These are phyloP conservation scores for Glycine soja DNA, from an alignment of 306 rosid species.

Conservation along the genomic window DNA sequence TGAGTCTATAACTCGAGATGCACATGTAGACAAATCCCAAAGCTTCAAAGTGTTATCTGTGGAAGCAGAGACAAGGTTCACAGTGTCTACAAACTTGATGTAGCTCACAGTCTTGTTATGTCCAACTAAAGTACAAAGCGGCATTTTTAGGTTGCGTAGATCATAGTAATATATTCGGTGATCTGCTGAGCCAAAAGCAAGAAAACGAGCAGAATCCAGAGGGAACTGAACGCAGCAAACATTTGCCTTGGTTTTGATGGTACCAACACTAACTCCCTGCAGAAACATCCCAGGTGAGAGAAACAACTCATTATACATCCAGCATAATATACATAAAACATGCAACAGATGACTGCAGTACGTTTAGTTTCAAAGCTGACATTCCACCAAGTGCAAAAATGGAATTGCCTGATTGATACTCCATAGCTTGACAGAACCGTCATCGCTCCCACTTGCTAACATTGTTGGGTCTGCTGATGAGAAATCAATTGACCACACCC, in stretches of 20 bases:
- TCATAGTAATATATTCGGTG: slow-evolving; percentile 91
- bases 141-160: slow-evolving; percentile 75
- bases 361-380: slow-evolving; percentile 97
- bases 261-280: slow-evolving; percentile 92
- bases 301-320: slow-evolving; percentile 82
- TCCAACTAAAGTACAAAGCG: slow-evolving; percentile 85
- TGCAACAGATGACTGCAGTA: slow-evolving; percentile 87
- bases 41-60: slow-evolving; percentile 94
- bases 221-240: slow-evolving; percentile 98
- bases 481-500: slow-evolving; percentile 96
- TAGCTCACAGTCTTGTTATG: slow-evolving; percentile 94
- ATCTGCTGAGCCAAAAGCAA: slow-evolving; percentile 97
- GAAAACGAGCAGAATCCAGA: slow-evolving; percentile 75
- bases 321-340: slow-evolving; percentile 57
- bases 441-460: slow-evolving; percentile 97
- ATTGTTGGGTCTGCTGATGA: slow-evolving; percentile 94
- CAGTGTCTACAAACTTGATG: slow-evolving; percentile 78
- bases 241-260: slow-evolving; percentile 95
- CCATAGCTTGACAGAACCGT: slow-evolving; percentile 97
- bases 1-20: slow-evolving; percentile 82
- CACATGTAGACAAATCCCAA: slow-evolving; percentile 87
- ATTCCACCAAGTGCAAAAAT: slow-evolving; percentile 95
- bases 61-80: slow-evolving; percentile 82
- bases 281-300: slow-evolving; percentile 80
- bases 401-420: slow-evolving; percentile 99